Conservation (phyloP, 2,329 filamentous ascomycete genomes). For the Monosporascus sp. region DNA sequence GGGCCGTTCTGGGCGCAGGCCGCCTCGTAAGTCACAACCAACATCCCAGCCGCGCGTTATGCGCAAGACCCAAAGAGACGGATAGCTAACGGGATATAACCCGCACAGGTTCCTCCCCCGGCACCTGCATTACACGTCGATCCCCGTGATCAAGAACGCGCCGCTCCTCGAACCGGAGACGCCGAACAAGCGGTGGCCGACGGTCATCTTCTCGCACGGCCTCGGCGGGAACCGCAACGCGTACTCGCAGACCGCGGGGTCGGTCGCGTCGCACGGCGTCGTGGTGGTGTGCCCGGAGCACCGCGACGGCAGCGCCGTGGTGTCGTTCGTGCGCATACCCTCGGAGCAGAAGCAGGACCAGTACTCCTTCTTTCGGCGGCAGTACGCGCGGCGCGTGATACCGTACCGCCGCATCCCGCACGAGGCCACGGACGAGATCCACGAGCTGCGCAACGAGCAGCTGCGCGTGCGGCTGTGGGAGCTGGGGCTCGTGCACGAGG, state of each 20-base stretch:
- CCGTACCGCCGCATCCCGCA: slow-evolving; percentile 56
- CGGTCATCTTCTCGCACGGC: slow-evolving; percentile 82
- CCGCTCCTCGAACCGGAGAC: slow-evolving; percentile 49
- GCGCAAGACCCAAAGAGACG: slow-evolving; percentile 2
- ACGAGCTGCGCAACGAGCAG: slow-evolving; percentile 64
- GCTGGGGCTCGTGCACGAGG: slow-evolving; percentile 65
- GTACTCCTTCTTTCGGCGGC: slow-evolving; percentile 19
- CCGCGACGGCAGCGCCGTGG: slow-evolving; percentile 72
- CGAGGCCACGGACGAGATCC: slow-evolving; percentile 59
- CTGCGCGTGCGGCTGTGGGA: slow-evolving; percentile 76
- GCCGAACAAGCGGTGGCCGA: slow-evolving; percentile 61
- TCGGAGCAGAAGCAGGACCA: slow-evolving; percentile 41
- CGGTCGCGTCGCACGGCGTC: slow-evolving; percentile 74
- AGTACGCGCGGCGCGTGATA: slow-evolving; percentile 31
- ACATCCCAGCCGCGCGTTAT: background rate
- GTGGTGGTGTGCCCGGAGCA: slow-evolving; percentile 80
- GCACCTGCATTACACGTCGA: slow-evolving; percentile 66
- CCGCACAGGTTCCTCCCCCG: slow-evolving; percentile 58
- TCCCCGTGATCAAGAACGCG: slow-evolving; percentile 70
- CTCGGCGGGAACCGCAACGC: slow-evolving; percentile 76
- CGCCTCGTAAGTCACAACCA: slow-evolving; percentile 47
- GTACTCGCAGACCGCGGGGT: slow-evolving; percentile 78
- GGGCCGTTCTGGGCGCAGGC: slow-evolving; percentile 52
- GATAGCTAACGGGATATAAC: background rate
- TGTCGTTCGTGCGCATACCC: slow-evolving; percentile 66